Conservation (phyloP, 2,329 filamentous ascomycete species). For the Orbilia javanica region DNA sequence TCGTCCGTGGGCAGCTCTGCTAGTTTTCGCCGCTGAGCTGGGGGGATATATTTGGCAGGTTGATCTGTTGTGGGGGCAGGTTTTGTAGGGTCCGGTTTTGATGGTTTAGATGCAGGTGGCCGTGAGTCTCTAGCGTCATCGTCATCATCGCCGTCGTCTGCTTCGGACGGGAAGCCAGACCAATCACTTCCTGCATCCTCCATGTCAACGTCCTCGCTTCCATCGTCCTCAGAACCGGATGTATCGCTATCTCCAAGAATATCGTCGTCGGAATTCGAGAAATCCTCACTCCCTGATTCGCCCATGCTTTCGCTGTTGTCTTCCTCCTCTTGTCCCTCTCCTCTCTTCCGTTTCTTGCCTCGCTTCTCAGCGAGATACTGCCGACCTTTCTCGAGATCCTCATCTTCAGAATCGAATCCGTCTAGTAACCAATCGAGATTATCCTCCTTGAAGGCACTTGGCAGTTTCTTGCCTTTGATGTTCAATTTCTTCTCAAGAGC, state of each 20-base stretch:
- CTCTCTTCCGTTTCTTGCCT: constrained; percentile 68
- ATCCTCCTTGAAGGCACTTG: constrained; percentile 81
- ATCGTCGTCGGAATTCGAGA: constrained; percentile 41
- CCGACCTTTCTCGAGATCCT: constrained; percentile 74
- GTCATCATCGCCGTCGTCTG: neutral
- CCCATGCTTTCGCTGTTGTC: neutral
- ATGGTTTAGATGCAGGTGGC: neutral
- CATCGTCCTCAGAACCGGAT: constrained; percentile 15
- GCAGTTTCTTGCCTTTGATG: constrained; percentile 79
- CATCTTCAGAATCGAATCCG: constrained; percentile 71
- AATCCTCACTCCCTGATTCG: constrained; percentile 61
- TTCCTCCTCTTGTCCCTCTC: constrained; percentile 32
- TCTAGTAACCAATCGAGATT: constrained; percentile 83
- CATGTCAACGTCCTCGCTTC: constrained; percentile 45
- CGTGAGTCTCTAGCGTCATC: neutral
- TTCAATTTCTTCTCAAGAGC: constrained; percentile 89
- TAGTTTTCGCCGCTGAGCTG: constrained; percentile 77
- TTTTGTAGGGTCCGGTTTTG: constrained; percentile 51
- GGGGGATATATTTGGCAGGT: constrained; percentile 80
- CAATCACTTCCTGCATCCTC: constrained; percentile 68
- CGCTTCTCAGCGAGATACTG: constrained; percentile 61
- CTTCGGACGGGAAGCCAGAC: constrained; percentile 47
- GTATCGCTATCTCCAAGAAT: constrained; percentile 38
- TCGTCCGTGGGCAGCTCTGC: constrained; percentile 76
- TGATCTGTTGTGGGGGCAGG: constrained; percentile 29